Evolutionary conservation across 169 alveolate genomes (phyloP).

Genomic region (Babesia divergens): DNA sequence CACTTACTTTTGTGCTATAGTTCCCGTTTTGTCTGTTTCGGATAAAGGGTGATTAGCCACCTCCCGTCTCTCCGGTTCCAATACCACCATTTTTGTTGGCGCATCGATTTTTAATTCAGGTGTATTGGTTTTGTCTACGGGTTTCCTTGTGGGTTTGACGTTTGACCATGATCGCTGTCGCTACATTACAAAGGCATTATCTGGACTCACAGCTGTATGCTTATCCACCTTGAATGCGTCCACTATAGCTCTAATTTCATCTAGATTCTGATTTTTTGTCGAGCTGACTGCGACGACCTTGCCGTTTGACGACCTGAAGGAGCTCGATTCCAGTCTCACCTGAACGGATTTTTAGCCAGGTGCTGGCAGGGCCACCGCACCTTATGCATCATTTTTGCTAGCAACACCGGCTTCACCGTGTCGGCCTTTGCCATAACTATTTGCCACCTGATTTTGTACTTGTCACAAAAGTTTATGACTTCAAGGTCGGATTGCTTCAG

Average conservation of each 20-base stretch:
- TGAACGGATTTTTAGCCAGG: not conserved
- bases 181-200: not conserved
- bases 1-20: not conserved
- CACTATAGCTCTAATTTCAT: conserved; percentile 63
- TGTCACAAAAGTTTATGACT: conserved; percentile 69
- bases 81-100: too few species aligned
- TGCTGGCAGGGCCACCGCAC: not conserved
- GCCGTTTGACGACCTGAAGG: conserved; percentile 56
- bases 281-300: conserved; percentile 71
- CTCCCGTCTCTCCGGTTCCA: too few species aligned
- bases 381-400: conserved; percentile 59
- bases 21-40: too few species aligned
- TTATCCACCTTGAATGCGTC: conserved; percentile 66
- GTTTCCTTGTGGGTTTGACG: not conserved
- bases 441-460: conserved; percentile 69
- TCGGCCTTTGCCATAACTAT: conserved; percentile 76
- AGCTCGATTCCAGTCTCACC: conserved; percentile 41
- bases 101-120: too few species aligned
- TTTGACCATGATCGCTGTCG: not conserved
- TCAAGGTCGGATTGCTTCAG: conserved; percentile 71
- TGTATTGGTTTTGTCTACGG: not conserved
- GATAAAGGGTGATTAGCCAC: too few species aligned
- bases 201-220: conserved; percentile 31
- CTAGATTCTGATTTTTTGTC: conserved; percentile 68
- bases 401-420: conserved; percentile 40